Base-by-base conservation (phyloP, 2,329 filamentous ascomycete species). In the Colletotrichum euphorbiae region DNA sequence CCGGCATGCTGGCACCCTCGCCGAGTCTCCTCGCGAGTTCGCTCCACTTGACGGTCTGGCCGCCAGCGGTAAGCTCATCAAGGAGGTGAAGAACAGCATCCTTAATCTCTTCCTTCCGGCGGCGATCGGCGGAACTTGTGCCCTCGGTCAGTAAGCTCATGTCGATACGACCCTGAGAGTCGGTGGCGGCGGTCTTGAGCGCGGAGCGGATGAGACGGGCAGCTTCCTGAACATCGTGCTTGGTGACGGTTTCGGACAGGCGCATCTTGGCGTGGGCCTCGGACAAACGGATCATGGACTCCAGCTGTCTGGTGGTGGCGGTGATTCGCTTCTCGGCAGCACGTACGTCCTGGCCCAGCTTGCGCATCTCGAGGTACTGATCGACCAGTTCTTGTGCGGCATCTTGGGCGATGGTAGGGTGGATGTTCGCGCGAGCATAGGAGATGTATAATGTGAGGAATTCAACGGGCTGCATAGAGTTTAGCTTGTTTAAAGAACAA, bases 191-290 rank as follows among this genome's bases (percentile, higher is more conserved):
- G 71, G 97, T 97, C 85, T 98, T 98, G 76, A 99, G 89, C 1
- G 97, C 96, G 1, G 90, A 92, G 75, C 95, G 93, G 80, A 99
- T 99, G 46, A 99, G 85, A 11, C 96, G 91, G 52, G 97, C 93
- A 0, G 96, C 94, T 82, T 99, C 96, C 56, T 89, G 83, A 6
- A 99, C 97, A 75, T 99, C 97, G 55, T 87, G 87, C 31, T 87
- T 88, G 0, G 92, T 94, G 46, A 99, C 96, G 13, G 85, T 87
- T 3, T 84, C 78, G 0, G 91, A 89, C 5, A 99, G 87, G 4
- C 96, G 92, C 97, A 99, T 99, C 80, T 98, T 98, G 56, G 96
- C 97, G 80, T 99, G 97, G 0, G 94, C 96, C 83, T 99, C 96
- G 1, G 94, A 84, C 3, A 99, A 91, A 70, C 96, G 95, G 77